Percentiles rank a stretch among this genome's conserved stretches.
These are phyloP conservation scores for Penicillium sp. DNA, from an alignment of 2,329 filamentous ascomycete species.

Conservation along the genomic window DNA sequence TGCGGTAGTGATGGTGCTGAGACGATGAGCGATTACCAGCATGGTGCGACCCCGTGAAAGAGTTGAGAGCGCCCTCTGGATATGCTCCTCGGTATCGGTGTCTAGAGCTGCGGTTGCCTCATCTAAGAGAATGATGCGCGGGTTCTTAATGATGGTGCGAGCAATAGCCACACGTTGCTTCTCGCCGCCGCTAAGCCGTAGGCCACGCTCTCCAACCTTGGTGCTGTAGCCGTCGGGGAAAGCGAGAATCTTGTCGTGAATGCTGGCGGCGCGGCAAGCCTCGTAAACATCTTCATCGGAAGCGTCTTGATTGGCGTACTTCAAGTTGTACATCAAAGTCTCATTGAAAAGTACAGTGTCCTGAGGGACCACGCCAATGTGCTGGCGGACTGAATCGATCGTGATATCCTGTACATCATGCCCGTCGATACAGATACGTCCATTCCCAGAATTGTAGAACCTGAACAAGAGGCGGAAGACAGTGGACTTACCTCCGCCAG, in stretches of 20 bases:
- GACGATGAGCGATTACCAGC: conserved; percentile 88
- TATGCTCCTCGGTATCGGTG: conserved; percentile 88
- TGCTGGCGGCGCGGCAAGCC: conserved; percentile 82
- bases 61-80: conserved; percentile 79
- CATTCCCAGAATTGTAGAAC: conserved; percentile 84
- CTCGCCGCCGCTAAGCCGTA: conserved; percentile 84
- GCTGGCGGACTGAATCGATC: conserved; percentile 85
- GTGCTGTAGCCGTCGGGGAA: conserved; percentile 89
- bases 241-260: conserved; percentile 85
- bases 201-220: conserved; percentile 85
- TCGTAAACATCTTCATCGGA: conserved; percentile 78
- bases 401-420: conserved; percentile 81
- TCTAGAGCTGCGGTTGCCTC: conserved; percentile 91
- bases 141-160: conserved; percentile 87
- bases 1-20: conserved; percentile 82
- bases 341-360: conserved; percentile 96
- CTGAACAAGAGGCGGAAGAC: conserved; percentile 94
- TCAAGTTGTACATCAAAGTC: conserved; percentile 89
- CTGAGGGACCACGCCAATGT: conserved; percentile 95
- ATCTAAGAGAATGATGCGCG: conserved; percentile 87
- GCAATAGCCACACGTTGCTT: conserved; percentile 94
- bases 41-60: conserved; percentile 85
- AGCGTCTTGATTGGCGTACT: conserved; percentile 79
- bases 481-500: conserved; percentile 94
- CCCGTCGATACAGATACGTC: conserved; percentile 80